Conservation (phyloP, 2,329 filamentous ascomycete species). For the Aspergillus melleus region DNA sequence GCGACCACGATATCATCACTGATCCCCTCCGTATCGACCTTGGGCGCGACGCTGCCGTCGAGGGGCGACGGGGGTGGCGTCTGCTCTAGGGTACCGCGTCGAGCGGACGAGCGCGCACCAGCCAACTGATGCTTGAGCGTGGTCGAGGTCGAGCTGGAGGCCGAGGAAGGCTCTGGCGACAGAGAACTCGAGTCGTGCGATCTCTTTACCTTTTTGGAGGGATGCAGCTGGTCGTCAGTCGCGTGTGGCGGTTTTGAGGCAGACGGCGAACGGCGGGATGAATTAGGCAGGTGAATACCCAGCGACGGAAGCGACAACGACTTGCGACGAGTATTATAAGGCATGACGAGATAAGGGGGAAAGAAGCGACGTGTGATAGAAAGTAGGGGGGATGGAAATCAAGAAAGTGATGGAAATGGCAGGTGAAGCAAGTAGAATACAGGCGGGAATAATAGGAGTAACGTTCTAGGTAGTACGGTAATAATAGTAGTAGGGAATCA, state of each 20-base stretch:
- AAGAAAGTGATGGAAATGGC: slow-evolving; percentile 11
- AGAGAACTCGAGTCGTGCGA: slow-evolving; percentile 60
- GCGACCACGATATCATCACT: slow-evolving; percentile 94
- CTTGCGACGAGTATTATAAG: slow-evolving; percentile 96
- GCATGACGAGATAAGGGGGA: slow-evolving; percentile 56
- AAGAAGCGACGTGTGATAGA: slow-evolving; percentile 16
- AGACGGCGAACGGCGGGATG: slow-evolving; percentile 60
- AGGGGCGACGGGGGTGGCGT: slow-evolving; percentile 79
- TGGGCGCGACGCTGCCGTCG: slow-evolving; percentile 48
- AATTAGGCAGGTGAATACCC: slow-evolving; percentile 77
- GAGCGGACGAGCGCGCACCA: slow-evolving; percentile 26
- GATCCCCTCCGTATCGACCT: slow-evolving; percentile 78
- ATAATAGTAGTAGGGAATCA: neutral
- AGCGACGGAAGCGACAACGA: slow-evolving; percentile 89
- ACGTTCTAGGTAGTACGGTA: neutral
- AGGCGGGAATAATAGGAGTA: slow-evolving; percentile 9
- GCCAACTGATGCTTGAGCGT: slow-evolving; percentile 30
- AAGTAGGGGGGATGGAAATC: slow-evolving; percentile 13
- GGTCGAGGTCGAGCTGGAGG: slow-evolving; percentile 27
- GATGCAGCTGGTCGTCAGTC: slow-evolving; percentile 52
- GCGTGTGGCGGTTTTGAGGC: slow-evolving; percentile 64
- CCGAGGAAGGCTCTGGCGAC: slow-evolving; percentile 38
- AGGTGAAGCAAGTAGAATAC: slow-evolving; percentile 6
- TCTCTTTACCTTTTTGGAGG: slow-evolving; percentile 73
- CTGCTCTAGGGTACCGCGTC: slow-evolving; percentile 61